Evolutionary conservation across 768 basidiomycete genomes (phyloP).

Genomic region (Serendipita sp.): DNA sequence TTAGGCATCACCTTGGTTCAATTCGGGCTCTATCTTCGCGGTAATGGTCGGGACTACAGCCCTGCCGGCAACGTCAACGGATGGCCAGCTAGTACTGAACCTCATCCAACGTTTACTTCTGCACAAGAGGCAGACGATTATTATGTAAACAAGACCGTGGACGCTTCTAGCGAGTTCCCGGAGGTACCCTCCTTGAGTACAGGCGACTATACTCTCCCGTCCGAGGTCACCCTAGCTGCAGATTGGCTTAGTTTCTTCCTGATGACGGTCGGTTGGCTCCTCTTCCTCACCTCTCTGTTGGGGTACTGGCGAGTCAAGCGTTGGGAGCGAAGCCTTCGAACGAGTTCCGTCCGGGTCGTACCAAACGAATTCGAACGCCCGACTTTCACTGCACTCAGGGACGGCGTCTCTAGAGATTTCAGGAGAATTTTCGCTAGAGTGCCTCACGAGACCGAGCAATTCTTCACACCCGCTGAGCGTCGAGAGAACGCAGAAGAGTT

Average conservation of each 20-base stretch:
- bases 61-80: background rate
- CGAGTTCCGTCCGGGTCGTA: constrained; percentile 17
- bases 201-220: constrained; percentile 9
- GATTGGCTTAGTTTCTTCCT: constrained; percentile 88
- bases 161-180: background rate
- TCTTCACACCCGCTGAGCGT: background rate
- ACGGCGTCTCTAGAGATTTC: background rate
- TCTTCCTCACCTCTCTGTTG: constrained; percentile 68
- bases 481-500: background rate
- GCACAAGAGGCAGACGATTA: constrained; percentile 9
- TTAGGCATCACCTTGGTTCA: constrained; percentile 94
- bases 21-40: constrained; percentile 63
- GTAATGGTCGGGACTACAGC: background rate
- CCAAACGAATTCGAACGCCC: constrained; percentile 18
- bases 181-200: constrained; percentile 19
- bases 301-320: constrained; percentile 75
- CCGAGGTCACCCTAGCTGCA: constrained; percentile 26
- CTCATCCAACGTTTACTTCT: constrained; percentile 10
- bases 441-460: background rate
- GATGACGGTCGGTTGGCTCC: constrained; percentile 90
- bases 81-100: constrained; percentile 6
- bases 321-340: constrained; percentile 59
- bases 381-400: constrained; percentile 18
- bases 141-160: constrained; percentile 4
- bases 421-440: background rate